Evolutionary conservation across 2,329 filamentous ascomycete genomes (phyloP), one percentile per base, ranked within the genome.

Genomic region (Aspergillus persii): DNA sequence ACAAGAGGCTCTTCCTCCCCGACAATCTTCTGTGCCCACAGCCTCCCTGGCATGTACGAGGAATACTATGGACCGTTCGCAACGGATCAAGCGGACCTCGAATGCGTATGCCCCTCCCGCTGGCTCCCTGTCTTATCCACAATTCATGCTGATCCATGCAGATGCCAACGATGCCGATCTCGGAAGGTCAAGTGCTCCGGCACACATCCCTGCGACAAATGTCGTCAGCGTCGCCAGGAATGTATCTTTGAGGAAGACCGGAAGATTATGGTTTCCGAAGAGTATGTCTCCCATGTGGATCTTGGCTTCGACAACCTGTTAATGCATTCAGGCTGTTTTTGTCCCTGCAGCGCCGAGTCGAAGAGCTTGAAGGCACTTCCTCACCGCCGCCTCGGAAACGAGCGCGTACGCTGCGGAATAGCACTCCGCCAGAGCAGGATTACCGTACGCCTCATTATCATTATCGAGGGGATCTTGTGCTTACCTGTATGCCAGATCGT

Each of bases 211-310:
- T 77, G 75, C 59, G 71, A 74, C 50, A 70, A 72, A 26, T 78
- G 76, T 61, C 70, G 63, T 31, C 72, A 74, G 56, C 69, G 75
- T 48, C 70, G 67, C n/a, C 69, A 73, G 9, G 61, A 67, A 4
- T 77, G 76, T 58, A 68, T 67, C 26, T 77, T 77, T 50, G 73
- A 77, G 50, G 71, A 74, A 41, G 76, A 79, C 41, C 74, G 78
- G 36, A 80, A 80, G 58, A 71, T 81, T 27, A 66, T 80, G 7
- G 77, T 80, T 2, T 79, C 77, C 8, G 71, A 74, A 68, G 76
- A 74, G 77, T 78, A 66, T 26, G 9, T 5, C 8, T 1, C 12
- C 47, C 2, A 3, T 2, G 6, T 26, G 31, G 5, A 26, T 6
- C 3, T 6, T 27, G 4, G 18, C 8, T n/a, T 47, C 4, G 11